A percentile compares a stretch with the other conserved stretches of the same genome.
phyloP scores from a whole-genome alignment of 495 filamentous ascomycete species.

The Xylaria grammica region DNA sequence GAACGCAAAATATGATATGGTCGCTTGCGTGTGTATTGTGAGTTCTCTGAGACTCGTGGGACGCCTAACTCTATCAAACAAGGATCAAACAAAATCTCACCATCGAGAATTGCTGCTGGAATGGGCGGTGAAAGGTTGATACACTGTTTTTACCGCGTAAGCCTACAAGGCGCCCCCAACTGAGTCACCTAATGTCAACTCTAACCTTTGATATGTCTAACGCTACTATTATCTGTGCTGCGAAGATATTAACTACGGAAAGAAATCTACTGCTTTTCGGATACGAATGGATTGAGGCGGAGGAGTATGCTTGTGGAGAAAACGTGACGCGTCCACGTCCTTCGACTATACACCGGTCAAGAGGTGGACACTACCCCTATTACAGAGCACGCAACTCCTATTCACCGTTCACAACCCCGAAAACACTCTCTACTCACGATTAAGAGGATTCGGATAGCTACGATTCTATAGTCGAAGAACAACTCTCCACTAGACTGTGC shows the following conservation, averaged over 20 bases:
- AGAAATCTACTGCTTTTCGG: neutral
- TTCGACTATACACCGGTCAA: neutral
- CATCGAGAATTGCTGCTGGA: no score
- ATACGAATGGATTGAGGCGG: no score
- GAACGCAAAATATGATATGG: no score
- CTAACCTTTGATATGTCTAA: neutral
- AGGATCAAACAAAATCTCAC: no score
- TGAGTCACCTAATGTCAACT: neutral
- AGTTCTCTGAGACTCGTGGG: no score
- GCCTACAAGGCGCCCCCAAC: neutral
- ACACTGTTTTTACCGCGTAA: no score
- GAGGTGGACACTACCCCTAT: neutral
- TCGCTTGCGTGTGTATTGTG: no score
- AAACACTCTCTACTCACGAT: neutral
- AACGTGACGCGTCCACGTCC: neutral
- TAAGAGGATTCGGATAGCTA: neutral
- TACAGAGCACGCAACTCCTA: neutral
- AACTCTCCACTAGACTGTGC: neutral
- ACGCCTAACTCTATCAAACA: no score
- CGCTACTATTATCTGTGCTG: neutral
- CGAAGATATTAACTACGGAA: neutral
- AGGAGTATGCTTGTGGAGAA: neutral
- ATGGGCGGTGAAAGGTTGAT: no score
- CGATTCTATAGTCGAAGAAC: neutral
- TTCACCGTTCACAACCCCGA: neutral